Evolutionary conservation across 2,329 filamentous ascomycete genomes (phyloP).

Genomic region (Sporothrix brasiliensis): DNA sequence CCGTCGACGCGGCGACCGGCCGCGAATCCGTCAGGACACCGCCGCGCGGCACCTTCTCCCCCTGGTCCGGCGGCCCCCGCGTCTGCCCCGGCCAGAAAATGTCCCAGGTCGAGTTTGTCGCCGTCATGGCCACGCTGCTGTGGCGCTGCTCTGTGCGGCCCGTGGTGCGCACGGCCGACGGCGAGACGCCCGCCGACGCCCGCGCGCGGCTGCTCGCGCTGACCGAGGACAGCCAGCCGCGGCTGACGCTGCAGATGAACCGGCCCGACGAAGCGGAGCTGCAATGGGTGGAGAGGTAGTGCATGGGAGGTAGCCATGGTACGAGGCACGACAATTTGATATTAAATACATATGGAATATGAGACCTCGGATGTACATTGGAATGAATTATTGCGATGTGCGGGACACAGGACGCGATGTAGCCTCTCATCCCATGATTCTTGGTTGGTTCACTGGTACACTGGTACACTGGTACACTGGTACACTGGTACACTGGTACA

Average conservation of each 20-base stretch:
- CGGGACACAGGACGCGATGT: too few relatives aligned
- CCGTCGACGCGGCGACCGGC: slow-evolving; percentile 34
- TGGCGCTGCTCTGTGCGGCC: slow-evolving; percentile 38
- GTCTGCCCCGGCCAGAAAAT: slow-evolving; percentile 59
- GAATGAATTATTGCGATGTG: too few relatives aligned
- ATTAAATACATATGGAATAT: too few relatives aligned
- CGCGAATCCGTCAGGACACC: slow-evolving; percentile 26
- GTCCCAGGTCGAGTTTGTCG: slow-evolving; percentile 58
- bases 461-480: too few relatives aligned
- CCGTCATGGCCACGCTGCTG: slow-evolving; percentile 49
- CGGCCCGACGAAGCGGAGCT: slow-evolving; percentile 36
- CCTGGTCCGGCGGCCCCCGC: slow-evolving; percentile 55
- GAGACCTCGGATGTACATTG: neutral
- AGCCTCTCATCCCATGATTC: too few relatives aligned
- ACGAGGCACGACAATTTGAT: too few relatives aligned
- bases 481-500: too few relatives aligned
- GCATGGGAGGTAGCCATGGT: neutral
- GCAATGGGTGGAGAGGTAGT: slow-evolving; percentile 30
- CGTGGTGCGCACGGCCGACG: slow-evolving; percentile 31
- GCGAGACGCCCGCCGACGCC: slow-evolving; percentile 38
- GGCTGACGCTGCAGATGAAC: slow-evolving; percentile 42
- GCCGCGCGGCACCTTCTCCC: slow-evolving; percentile 49
- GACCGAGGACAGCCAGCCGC: slow-evolving; percentile 39
- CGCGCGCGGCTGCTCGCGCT: slow-evolving; percentile 36
- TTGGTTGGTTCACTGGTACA: too few relatives aligned